Evolutionary conservation across 306 rosid species (phyloP), one percentile per base, ranked within the genome.

Genomic region (Senna tora): DNA sequence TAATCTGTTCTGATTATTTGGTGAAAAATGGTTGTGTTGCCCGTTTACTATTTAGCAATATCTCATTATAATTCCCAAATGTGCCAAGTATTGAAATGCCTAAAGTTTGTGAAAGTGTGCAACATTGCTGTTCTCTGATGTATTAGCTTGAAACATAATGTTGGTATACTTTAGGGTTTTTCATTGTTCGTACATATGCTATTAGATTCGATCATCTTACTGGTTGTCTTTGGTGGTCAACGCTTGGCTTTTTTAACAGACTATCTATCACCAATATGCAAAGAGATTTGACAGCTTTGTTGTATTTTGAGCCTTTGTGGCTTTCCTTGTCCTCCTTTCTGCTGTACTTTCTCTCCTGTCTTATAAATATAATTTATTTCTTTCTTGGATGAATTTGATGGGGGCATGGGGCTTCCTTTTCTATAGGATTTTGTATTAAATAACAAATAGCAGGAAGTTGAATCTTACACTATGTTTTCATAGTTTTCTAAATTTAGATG

Each of bases 291-390:
- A 72, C 54, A 43, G 19, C 38, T 20, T 10, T 52, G 39, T 43
- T 19, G 28, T 39, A 28, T 69, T 77, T 77, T 53, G 58, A 43
- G 61, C 59, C 38, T 65, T 54, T 75, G 43, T 28, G 17, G 41
- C 41, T 42, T 12, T 32, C 68, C 46, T 42, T 60, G 13, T 60
- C 34, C 51, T 67, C 47, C 30, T 38, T 22, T 7, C 38, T 20
- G 19, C 30, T 12, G 20, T 67, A 11, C 66, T 12, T 56, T 36
- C 62, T 33, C 64, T 68, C 55, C 53, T 41, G 46, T 36, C 39
- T 7, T 36, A 36, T 36, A 36, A 36, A 36, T 41, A 41, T n/a
- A n/a, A n/a, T n/a, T n/a, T n/a, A n/a, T n/a, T n/a, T n/a, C 6
- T 39, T 39, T 7, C 6, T 39, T 33, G 3, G 2, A 17, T 51